phyloP scores from a whole-genome alignment of 108 stramenopile species.

The Skeletonema menzelii region DNA sequence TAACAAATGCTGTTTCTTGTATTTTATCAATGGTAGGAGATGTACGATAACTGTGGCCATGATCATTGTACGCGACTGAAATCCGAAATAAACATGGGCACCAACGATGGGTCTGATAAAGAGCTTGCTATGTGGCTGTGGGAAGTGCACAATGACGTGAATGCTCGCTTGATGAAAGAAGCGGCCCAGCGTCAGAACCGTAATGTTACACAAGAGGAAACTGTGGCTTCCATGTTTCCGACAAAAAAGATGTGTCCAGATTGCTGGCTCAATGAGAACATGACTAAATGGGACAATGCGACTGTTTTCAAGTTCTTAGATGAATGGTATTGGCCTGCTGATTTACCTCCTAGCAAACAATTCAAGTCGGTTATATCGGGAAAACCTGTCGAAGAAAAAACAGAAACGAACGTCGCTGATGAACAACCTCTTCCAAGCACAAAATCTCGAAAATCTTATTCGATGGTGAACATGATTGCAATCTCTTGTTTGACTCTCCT shows the following conservation, averaged over 20 bases:
- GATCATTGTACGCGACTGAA: slow-evolving; percentile 41
- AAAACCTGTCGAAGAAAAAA: slow-evolving; percentile 5
- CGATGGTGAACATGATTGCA: neutral
- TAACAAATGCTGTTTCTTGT: neutral
- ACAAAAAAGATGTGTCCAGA: slow-evolving; percentile 30
- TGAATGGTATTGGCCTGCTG: slow-evolving; percentile 34
- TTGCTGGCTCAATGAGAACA: slow-evolving; percentile 39
- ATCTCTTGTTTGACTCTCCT: neutral
- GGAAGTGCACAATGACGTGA: slow-evolving; percentile 39
- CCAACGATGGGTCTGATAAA: slow-evolving; percentile 20
- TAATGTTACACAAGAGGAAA: slow-evolving; percentile 25
- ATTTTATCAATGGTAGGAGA: slow-evolving; percentile 12
- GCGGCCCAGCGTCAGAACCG: slow-evolving; percentile 32
- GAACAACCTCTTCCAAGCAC: neutral
- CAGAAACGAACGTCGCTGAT: neutral
- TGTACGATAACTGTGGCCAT: slow-evolving; percentile 42
- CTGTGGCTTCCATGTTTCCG: slow-evolving; percentile 34
- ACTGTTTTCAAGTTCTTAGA: slow-evolving; percentile 31
- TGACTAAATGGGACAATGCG: slow-evolving; percentile 20
- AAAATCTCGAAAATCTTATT: neutral
- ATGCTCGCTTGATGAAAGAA: slow-evolving; percentile 41
- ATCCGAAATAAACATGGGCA: slow-evolving; percentile 1
- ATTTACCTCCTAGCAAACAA: slow-evolving; percentile 11
- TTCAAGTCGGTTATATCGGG: slow-evolving; percentile 20
- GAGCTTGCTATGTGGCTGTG: slow-evolving; percentile 25